Evolutionary conservation across 257 asterid genomes (phyloP), one percentile per base, ranked within the genome.

Genomic region (Solanum chmielewskii): DNA sequence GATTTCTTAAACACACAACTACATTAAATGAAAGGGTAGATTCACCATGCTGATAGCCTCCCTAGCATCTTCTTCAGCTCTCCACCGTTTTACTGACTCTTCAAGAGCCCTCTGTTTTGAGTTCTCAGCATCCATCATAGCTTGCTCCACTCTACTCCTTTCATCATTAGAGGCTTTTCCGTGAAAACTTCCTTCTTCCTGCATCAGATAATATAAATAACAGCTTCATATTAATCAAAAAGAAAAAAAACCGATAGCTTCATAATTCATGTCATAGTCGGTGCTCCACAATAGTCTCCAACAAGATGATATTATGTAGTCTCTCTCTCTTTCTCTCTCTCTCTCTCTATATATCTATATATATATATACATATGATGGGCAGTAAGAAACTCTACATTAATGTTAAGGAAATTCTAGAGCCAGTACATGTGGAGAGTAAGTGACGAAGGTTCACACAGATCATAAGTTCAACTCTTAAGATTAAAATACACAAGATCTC

Each of bases 11-110:
- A 47, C 68, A 29, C 44, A 47, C 11, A 80, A 80, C 68, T 80
- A 25, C 85, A 80, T 47, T 27, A 47, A 80, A 47, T 18, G 69
- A 49, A 80, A 49, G 37, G 35, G 66, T 78, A 78, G 66, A 83
- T 83, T 90, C 91, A 95, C 99, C 97, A 87, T 68, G 16, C 80
- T 73, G 85, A 85, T 68, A 85, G 93, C 89, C 88, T 93, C 96
- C 84, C 87, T 41, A 75, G 90, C 95, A 92, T 92, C 95, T 87
- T 90, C 93, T 88, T 92, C 95, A 84, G 95, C 93, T 85, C 92
- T 91, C 93, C 92, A 87, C 84, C 89, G 89, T 86, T 89, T 89
- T 91, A 94, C 81, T 39, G 95, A 90, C 90, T 91, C 95, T 87
- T 90, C 93, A 84, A 87, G 86, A 47, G 88, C 90, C 86, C 83